A percentile compares a stretch with the other conserved stretches of the same genome.
Evolutionary conservation across 305 asterid genomes (phyloP).

Genomic region (Petunia hybrid): DNA sequence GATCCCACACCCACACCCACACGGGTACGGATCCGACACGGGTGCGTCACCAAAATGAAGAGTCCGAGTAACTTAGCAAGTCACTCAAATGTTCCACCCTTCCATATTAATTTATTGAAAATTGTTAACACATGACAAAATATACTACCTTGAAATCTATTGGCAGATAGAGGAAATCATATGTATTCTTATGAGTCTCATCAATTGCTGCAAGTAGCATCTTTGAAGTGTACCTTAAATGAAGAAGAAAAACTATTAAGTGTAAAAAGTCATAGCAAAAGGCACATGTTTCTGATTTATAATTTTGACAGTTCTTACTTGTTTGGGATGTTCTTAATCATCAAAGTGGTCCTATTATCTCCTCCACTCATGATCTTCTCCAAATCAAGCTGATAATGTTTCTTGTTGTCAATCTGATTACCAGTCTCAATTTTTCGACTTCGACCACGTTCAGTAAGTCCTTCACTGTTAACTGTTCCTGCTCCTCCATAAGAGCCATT

Average conservation of each 20-base stretch:
- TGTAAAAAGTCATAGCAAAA: constrained; percentile 5
- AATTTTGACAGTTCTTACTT: constrained; percentile 59
- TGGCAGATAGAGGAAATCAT: constrained; percentile 93
- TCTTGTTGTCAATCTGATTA: constrained; percentile 75
- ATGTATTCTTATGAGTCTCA: constrained; percentile 90
- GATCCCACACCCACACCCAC: too few relatives aligned
- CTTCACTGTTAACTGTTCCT: constrained; percentile 59
- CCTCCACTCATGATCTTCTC: constrained; percentile 80
- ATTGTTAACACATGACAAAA: constrained; percentile 20
- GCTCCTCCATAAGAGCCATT: constrained; percentile 75
- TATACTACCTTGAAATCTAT: constrained; percentile 91
- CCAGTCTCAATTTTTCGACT: constrained; percentile 70
- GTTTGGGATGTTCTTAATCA: constrained; percentile 96
- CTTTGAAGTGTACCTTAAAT: constrained; percentile 88
- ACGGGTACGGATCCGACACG: too few relatives aligned
- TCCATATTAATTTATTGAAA: background rate
- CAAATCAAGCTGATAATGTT: constrained; percentile 90
- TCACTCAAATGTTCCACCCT: constrained; percentile 14
- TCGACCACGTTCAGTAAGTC: constrained; percentile 73
- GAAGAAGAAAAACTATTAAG: constrained; percentile 29
- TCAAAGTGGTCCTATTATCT: constrained; percentile 90
- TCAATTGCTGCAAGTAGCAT: constrained; percentile 95
- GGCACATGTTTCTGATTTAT: constrained; percentile 20
- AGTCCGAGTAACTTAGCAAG: too few relatives aligned
- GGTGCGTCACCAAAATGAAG: too few relatives aligned